These are phyloP conservation scores for Fomitopsis betulina DNA, from an alignment of 1,284 basidiomycete genomes.

Conservation along the genomic window DNA sequence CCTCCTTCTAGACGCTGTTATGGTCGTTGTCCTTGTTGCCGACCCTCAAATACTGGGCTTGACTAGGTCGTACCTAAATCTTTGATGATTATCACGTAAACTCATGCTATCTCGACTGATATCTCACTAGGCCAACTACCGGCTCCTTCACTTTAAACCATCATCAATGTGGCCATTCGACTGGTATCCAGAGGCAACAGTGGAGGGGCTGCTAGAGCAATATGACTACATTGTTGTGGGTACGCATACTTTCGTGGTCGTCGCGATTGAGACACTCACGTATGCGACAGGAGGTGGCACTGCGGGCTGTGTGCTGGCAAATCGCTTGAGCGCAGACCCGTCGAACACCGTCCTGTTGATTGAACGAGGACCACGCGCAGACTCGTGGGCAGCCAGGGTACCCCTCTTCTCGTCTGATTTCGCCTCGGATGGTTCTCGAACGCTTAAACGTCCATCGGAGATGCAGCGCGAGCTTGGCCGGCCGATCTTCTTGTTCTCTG, in stretches of 20 bases:
- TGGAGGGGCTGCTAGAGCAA: not conserved
- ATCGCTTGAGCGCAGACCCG: slow-evolving; percentile 26
- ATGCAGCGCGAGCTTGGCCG: slow-evolving; percentile 19
- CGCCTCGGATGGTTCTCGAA: slow-evolving; percentile 20
- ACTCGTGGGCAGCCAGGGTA: slow-evolving; percentile 30
- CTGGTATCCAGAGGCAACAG: not conserved
- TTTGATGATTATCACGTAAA: no score
- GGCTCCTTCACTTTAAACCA: not conserved
- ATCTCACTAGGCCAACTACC: no score
- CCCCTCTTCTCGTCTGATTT: slow-evolving; percentile 32
- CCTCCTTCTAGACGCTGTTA: no score
- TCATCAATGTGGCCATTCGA: slow-evolving; percentile 5
- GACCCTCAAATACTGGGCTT: no score
- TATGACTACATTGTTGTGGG: slow-evolving; percentile 5
- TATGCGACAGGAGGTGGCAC: slow-evolving; percentile 24
- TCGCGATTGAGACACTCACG: not conserved
- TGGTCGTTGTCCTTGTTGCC: no score
- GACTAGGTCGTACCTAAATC: no score
- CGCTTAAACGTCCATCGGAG: slow-evolving; percentile 16
- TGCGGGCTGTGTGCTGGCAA: slow-evolving; percentile 32
- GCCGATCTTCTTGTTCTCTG: slow-evolving; percentile 30
- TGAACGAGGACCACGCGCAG: slow-evolving; percentile 28
- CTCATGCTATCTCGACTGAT: no score
- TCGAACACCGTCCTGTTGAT: slow-evolving; percentile 26
- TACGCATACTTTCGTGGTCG: not conserved